A percentile compares a stretch with the other conserved stretches of the same genome.
These are phyloP conservation scores for Neofusicoccum kwambonambiense DNA, from an alignment of 2,329 filamentous ascomycete species.

Conservation along the genomic window DNA sequence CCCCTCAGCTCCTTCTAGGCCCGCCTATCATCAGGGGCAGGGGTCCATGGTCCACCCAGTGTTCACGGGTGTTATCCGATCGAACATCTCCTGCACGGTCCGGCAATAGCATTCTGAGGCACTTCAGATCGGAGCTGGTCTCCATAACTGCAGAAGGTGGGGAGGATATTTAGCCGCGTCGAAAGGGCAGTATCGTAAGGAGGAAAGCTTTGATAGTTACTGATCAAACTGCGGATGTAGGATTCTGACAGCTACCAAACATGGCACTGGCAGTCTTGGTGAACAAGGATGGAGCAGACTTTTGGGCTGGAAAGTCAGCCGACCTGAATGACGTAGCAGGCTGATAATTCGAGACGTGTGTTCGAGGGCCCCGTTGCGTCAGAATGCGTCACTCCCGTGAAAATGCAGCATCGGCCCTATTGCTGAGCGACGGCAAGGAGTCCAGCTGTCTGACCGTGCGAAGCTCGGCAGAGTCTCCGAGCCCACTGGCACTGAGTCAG, in stretches of 20 bases:
- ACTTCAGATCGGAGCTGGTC: not conserved
- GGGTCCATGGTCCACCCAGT: not conserved
- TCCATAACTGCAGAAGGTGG: not conserved
- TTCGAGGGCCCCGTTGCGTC: not conserved
- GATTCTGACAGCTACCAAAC: not conserved
- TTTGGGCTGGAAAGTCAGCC: too few species aligned
- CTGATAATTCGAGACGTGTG: not conserved
- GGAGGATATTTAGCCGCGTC: not conserved
- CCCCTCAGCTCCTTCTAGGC: not conserved
- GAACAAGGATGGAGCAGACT: not conserved
- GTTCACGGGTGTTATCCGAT: not conserved
- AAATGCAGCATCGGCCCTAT: not conserved
- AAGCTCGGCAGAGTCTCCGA: not conserved
- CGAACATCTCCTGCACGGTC: not conserved
- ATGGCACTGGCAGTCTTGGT: not conserved
- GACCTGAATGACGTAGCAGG: not conserved
- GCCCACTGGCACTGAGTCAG: not conserved
- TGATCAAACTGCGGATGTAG: not conserved
- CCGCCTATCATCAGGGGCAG: not conserved
- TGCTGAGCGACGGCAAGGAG: not conserved
- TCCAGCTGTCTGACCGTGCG: not conserved
- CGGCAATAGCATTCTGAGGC: not conserved
- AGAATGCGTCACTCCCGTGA: not conserved
- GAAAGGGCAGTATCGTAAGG: not conserved
- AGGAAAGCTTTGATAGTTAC: not conserved